Conservation (phyloP, 2,329 filamentous ascomycete genomes). For the Diplodia mutila region DNA sequence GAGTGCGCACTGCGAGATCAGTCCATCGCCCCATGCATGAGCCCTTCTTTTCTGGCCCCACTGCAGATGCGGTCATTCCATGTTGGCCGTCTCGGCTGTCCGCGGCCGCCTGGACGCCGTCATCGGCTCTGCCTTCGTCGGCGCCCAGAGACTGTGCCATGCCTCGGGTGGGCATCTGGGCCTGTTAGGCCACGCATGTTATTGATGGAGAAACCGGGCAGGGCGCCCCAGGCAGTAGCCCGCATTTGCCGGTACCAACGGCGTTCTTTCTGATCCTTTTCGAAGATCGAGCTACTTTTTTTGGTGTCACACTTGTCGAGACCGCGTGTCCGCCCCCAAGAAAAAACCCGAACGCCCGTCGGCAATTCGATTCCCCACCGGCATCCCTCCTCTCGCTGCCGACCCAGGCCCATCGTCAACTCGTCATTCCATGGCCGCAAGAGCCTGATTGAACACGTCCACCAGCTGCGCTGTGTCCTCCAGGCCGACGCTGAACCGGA, state of each 20-base stretch:
- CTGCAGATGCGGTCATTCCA: constrained; percentile 10
- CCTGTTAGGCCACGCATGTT: not conserved
- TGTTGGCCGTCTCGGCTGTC: not conserved
- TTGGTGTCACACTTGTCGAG: constrained; percentile 4
- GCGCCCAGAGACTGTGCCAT: not conserved
- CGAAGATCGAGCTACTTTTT: constrained; percentile 21
- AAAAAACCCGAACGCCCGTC: constrained; percentile 15
- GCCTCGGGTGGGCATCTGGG: not conserved
- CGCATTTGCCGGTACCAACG: constrained; percentile 18
- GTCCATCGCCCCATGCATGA: constrained; percentile 11
- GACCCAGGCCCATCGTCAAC: not conserved
- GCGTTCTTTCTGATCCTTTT: constrained; percentile 21
- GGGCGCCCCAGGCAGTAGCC: not conserved
- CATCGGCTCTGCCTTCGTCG: constrained; percentile 12
- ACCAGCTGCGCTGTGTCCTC: constrained; percentile 74
- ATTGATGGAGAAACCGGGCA: constrained; percentile 10
- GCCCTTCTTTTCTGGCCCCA: constrained; percentile 5
- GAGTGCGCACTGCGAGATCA: constrained; percentile 14
- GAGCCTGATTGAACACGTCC: constrained; percentile 67
- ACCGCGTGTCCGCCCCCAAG: constrained; percentile 1
- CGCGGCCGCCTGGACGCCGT: not conserved
- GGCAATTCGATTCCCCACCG: constrained; percentile 14
- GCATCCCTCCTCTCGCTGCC: not conserved
- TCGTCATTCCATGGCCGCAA: constrained; percentile 57
- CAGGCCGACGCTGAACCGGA: constrained; percentile 87